Percentiles rank a stretch among this genome's conserved stretches.
Evolutionary conservation across 768 basidiomycete genomes (phyloP).

Genomic region (Psilocybe sp.): DNA sequence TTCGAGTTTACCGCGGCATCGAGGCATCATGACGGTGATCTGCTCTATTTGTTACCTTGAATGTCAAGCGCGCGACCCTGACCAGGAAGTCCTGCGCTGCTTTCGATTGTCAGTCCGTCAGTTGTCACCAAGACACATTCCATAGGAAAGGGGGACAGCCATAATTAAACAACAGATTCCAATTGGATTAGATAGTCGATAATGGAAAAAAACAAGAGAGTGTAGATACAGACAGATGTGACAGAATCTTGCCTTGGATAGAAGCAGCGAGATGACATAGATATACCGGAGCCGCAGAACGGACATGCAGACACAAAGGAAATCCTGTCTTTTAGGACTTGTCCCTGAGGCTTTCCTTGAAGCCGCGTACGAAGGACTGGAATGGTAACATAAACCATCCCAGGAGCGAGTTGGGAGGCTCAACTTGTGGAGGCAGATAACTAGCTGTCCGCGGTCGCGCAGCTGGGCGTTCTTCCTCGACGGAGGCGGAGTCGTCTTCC

Average conservation of each 20-base stretch:
- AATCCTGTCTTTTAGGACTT: slow-evolving; percentile 12
- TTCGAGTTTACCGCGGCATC: too few relatives aligned
- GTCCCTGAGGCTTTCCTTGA: slow-evolving; percentile 55
- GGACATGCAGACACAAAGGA: background rate
- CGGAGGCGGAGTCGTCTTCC: slow-evolving; percentile 21
- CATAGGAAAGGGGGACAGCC: too few relatives aligned
- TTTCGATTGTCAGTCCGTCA: too few relatives aligned
- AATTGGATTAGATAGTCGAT: background rate
- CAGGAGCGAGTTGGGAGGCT: slow-evolving; percentile 40
- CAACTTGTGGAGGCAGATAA: slow-evolving; percentile 40
- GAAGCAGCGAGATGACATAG: too few relatives aligned
- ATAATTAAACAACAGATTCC: slow-evolving; percentile 3
- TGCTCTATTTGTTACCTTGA: too few relatives aligned
- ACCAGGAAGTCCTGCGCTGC: too few relatives aligned
- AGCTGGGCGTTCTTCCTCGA: slow-evolving; percentile 39
- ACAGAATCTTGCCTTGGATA: slow-evolving; percentile 4
- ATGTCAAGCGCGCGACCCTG: too few relatives aligned
- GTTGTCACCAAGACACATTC: too few relatives aligned
- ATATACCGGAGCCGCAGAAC: slow-evolving; percentile 1
- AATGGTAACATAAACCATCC: slow-evolving; percentile 65
- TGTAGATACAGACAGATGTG: slow-evolving; percentile 6
- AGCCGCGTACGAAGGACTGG: slow-evolving; percentile 63
- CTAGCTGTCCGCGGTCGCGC: slow-evolving; percentile 52
- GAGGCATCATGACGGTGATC: too few relatives aligned
- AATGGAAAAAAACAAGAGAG: slow-evolving; percentile 5